Percentiles rank a stretch among this genome's conserved stretches.
These are phyloP conservation scores for Erythrophleum ivorense DNA, from an alignment of 331 rosid genomes.

Conservation along the genomic window DNA sequence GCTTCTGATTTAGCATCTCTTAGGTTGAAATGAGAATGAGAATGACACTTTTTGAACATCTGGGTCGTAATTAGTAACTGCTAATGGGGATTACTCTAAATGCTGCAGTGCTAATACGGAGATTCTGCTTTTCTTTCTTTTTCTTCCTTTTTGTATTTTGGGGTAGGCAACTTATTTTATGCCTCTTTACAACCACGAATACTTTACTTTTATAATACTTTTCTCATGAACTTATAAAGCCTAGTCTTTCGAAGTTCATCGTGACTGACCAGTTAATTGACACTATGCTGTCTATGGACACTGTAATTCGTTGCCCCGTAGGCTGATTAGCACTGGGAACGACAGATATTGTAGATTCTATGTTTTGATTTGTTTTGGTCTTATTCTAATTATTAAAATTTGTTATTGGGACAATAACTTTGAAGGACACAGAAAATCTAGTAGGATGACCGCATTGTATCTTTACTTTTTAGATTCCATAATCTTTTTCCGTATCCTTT, in stretches of 20 bases:
- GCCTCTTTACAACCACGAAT: neutral
- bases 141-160: neutral
- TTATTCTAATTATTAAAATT: neutral
- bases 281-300: neutral
- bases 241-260: neutral
- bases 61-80: neutral
- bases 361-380: slow-evolving; percentile 19
- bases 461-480: neutral
- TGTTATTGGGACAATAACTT: neutral
- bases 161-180: neutral
- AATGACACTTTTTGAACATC: neutral
- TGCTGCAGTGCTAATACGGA: neutral
- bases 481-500: slow-evolving; percentile 21
- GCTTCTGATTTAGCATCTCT: neutral
- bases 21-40: slow-evolving; percentile 18
- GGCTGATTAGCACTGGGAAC: neutral
- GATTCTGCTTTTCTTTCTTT: neutral
- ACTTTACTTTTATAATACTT: neutral
- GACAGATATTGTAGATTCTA: neutral
- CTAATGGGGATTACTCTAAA: neutral
- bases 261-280: neutral
- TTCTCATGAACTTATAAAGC: neutral
- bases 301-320: neutral
- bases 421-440: neutral
- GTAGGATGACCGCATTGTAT: neutral